phyloP scores from a whole-genome alignment of 371 early-diverging fungal species.

The Apophysomyces sp. region DNA sequence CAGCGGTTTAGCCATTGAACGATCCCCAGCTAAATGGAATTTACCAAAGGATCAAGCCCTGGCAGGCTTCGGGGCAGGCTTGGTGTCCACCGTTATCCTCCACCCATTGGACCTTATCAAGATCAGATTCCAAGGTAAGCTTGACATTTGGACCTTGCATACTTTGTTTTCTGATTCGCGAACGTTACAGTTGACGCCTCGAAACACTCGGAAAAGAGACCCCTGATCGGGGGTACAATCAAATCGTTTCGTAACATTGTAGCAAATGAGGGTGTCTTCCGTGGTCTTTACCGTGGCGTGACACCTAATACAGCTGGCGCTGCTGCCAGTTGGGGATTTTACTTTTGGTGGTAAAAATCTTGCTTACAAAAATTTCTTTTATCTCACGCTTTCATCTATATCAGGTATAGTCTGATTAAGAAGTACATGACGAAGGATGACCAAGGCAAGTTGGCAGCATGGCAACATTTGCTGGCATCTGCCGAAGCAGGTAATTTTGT shows the following conservation, averaged over 20 bases:
- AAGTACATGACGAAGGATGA: conserved; percentile 67
- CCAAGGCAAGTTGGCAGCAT: conserved; percentile 57
- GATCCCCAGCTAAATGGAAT: neutral
- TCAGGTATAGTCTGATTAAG: conserved; percentile 74
- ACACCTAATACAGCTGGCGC: conserved; percentile 90
- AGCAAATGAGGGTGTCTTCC: conserved; percentile 51
- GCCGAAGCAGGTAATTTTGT: conserved; percentile 63
- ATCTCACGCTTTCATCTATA: neutral
- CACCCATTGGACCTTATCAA: conserved; percentile 95
- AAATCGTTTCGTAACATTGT: conserved; percentile 61
- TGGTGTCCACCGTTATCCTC: conserved; percentile 76
- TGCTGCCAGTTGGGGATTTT: conserved; percentile 93
- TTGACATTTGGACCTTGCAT: neutral
- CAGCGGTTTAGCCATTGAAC: no score
- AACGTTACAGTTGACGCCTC: conserved; percentile 49
- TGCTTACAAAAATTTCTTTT: neutral
- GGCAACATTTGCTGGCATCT: conserved; percentile 84
- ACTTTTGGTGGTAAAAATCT: conserved; percentile 83
- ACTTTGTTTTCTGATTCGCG: neutral
- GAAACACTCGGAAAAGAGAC: conserved; percentile 35
- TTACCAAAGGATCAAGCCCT: conserved; percentile 78
- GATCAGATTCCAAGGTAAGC: conserved; percentile 83
- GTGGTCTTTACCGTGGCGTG: conserved; percentile 90
- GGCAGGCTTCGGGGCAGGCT: conserved; percentile 87
- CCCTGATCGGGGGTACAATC: conserved; percentile 68